A percentile compares a stretch with the other conserved stretches of the same genome.
phyloP scores from a whole-genome alignment of 2,329 filamentous ascomycete genomes.

The Xylariaceae sp. region DNA sequence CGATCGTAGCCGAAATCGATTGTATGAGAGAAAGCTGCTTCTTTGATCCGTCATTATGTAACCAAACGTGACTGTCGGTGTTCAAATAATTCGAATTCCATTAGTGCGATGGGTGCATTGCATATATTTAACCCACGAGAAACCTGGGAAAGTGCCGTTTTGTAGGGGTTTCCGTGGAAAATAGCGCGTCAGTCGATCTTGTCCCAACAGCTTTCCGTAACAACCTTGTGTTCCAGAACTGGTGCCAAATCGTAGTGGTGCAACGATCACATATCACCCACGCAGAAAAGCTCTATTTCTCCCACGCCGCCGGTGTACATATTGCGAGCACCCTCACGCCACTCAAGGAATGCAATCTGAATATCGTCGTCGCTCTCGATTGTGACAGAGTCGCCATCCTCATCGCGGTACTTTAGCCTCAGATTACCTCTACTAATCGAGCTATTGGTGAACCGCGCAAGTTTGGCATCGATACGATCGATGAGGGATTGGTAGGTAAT shows the following conservation, averaged over 20 bases:
- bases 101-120: too few species aligned
- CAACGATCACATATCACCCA: constrained; percentile 42
- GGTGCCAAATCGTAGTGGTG: too few species aligned
- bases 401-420: constrained; percentile 84
- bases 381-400: constrained; percentile 87
- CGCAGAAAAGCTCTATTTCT: constrained; percentile 85
- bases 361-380: constrained; percentile 97
- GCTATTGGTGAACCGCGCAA: constrained; percentile 78
- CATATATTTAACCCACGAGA: too few species aligned
- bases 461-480: constrained; percentile 93
- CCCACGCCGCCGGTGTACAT: constrained; percentile 67
- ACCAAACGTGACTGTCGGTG: background rate
- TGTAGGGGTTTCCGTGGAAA: too few species aligned
- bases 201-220: too few species aligned
- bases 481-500: constrained; percentile 92
- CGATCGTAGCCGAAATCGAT: constrained; percentile 4
- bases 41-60: background rate
- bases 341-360: constrained; percentile 90
- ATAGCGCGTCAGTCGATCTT: too few species aligned
- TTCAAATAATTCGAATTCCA: too few species aligned
- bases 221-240: too few species aligned
- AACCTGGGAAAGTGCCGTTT: too few species aligned
- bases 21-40: constrained; percentile 3
- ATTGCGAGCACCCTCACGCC: constrained; percentile 66
- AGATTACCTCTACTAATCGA: constrained; percentile 79